A percentile compares a stretch with the other conserved stretches of the same genome.
These are phyloP conservation scores for Solanum hybrid DNA, from an alignment of 305 asterid species.

Conservation along the genomic window DNA sequence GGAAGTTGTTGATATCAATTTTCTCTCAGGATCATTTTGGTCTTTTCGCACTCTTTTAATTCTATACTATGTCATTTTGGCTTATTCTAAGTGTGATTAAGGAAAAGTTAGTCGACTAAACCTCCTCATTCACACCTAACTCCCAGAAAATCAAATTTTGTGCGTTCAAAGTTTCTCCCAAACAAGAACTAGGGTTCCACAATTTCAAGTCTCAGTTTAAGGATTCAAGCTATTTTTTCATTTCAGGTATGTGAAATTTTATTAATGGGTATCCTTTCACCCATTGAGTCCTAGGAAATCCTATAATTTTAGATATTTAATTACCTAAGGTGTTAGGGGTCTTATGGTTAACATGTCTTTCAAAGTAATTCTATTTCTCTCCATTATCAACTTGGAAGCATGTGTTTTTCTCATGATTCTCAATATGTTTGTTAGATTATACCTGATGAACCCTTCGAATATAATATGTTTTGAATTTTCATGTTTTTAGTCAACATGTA, in stretches of 20 bases:
- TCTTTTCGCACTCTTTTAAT: background rate
- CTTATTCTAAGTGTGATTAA: background rate
- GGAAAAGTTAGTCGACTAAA: background rate
- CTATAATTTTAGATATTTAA: background rate
- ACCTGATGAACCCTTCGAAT: background rate
- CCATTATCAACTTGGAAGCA: background rate
- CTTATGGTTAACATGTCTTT: background rate
- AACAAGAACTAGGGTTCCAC: no score
- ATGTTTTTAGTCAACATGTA: background rate
- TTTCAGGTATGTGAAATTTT: background rate
- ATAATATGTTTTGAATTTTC: no score
- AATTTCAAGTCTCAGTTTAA: background rate
- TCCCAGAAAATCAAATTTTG: background rate
- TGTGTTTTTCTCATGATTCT: background rate
- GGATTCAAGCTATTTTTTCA: background rate
- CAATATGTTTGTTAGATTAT: background rate
- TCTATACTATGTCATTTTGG: background rate
- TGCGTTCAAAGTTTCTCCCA: background rate
- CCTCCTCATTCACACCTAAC: background rate
- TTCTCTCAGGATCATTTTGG: no score
- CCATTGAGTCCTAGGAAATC: background rate
- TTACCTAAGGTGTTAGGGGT: background rate
- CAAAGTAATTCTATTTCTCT: background rate
- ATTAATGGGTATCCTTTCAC: background rate
- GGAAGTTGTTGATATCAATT: no score